Percentiles rank a stretch among this genome's conserved stretches.
phyloP scores from a whole-genome alignment of 108 stramenopile genomes.

The Pseudonitzschia delicatissima region DNA sequence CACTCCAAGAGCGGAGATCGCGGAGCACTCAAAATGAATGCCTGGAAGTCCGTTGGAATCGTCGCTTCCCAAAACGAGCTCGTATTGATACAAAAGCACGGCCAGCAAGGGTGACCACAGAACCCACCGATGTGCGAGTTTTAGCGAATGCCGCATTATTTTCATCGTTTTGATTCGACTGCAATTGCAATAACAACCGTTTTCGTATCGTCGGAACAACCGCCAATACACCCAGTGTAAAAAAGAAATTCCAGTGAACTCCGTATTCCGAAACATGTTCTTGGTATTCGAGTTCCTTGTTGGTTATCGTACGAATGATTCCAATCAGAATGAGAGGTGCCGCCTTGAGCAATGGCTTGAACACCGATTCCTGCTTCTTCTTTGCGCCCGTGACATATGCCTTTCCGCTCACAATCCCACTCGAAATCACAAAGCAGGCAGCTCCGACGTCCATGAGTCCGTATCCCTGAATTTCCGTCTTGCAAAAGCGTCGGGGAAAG shows the following conservation, averaged over 20 bases:
- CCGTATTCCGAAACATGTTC: constrained; percentile 98
- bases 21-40: constrained; percentile 64
- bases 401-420: constrained; percentile 56
- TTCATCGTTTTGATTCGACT: too few relatives aligned
- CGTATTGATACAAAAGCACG: constrained; percentile 59
- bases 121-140: constrained; percentile 5
- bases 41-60: too few relatives aligned
- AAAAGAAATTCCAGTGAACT: constrained; percentile 99
- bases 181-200: neutral
- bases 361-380: too few relatives aligned
- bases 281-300: constrained; percentile 87
- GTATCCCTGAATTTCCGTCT: constrained; percentile 89
- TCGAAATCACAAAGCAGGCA: constrained; percentile 83
- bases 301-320: constrained; percentile 59
- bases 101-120: constrained; percentile 29
- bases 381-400: neutral
- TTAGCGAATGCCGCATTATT: too few relatives aligned
- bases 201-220: constrained; percentile 17
- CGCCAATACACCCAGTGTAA: constrained; percentile 68
- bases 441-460: constrained; percentile 97
- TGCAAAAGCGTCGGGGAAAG: constrained; percentile 92
- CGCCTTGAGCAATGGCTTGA: constrained; percentile 38
- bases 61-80: constrained; percentile 38
- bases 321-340: constrained; percentile 66
- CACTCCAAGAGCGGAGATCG: constrained; percentile 27